Evolutionary conservation across 1,284 basidiomycete genomes (phyloP), one percentile per base, ranked within the genome.

Genomic region (Sanghuangporus weigelae): DNA sequence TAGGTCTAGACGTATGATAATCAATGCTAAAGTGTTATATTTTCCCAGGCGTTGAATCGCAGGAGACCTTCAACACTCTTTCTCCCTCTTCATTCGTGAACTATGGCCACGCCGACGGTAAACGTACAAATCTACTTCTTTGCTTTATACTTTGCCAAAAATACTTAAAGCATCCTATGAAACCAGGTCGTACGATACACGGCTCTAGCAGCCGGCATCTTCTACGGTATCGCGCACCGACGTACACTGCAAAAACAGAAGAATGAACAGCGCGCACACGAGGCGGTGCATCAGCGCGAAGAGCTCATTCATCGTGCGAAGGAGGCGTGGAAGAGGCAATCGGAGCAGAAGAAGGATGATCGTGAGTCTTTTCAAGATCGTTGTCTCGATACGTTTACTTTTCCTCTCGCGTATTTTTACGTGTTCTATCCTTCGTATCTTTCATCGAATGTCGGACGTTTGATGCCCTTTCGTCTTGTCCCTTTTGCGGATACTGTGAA

Each of bases 141-240:
- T 38, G 26, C 42, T 56, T 57, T 44, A 26, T 63, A 35, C 54
- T 60, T 11, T n/a, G 11, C 10, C 11, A 10, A 26, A 12, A 56
- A 8, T 21, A 14, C 19, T 16, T 8, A 39, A 56, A 6, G 6
- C 35, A 65, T 77, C 70, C 68, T 40, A 67, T 26, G 35, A 48
- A 51, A 50, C 35, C 59, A 99, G 96, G 96, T 98, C 75, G 92
- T 92, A 72, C 93, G 96, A 72, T 99, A 98, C 79, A 90, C 95
- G 44, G 95, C 96, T 60, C 87, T 99, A 69, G 79, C 91, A 68
- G 83, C 85, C 62, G 96, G 96, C 74, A 85, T 98, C 71, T 79
- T 89, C 75, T 99, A 98, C 77, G 96, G 97, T 72, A 89, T 97
- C 75, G 83, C 88, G 71, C 96, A 98, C 82, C 89, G 90, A 74